A percentile compares a stretch with the other conserved stretches of the same genome.
Evolutionary conservation across 2,329 filamentous ascomycete species (phyloP).

Genomic region (Alternaria brassicae): DNA sequence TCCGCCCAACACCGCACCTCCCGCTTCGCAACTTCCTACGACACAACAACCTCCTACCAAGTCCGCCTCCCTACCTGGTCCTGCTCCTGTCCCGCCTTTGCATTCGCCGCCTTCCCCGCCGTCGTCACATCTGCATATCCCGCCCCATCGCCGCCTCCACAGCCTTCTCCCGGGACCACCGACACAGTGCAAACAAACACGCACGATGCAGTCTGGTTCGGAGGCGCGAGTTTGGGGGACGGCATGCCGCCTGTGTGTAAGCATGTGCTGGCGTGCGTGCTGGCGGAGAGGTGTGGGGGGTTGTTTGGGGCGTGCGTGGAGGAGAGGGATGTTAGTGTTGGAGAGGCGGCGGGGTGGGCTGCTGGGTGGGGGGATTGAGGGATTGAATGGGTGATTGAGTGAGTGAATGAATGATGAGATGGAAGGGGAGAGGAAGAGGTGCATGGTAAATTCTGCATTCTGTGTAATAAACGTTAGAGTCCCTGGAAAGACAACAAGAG

Average conservation of each 20-base stretch:
- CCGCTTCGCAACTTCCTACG: constrained; percentile 39
- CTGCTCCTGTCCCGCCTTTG: constrained; percentile 87
- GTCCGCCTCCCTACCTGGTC: constrained; percentile 81
- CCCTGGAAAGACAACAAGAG: neutral
- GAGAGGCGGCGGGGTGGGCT: constrained; percentile 77
- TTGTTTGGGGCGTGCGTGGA: constrained; percentile 66
- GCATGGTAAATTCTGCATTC: neutral
- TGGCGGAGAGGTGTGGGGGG: constrained; percentile 70
- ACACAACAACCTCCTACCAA: constrained; percentile 62
- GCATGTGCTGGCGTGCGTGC: constrained; percentile 83
- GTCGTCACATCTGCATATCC: no score
- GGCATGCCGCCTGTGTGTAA: constrained; percentile 74
- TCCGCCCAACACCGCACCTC: constrained; percentile 60
- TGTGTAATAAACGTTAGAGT: no score
- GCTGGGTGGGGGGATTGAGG: constrained; percentile 47
- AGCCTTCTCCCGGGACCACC: no score
- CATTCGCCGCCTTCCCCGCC: constrained; percentile 70
- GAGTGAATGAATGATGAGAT: no score
- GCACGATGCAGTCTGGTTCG: constrained; percentile 29
- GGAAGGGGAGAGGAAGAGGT: no score
- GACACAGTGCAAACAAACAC: no score
- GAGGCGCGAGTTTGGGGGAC: constrained; percentile 56
- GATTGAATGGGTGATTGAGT: no score
- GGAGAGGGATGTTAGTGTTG: constrained; percentile 61
- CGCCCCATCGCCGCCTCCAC: no score